These are phyloP conservation scores for Oryza meridionalis DNA, from an alignment of 176 grass and related monocot genomes.

Conservation along the genomic window DNA sequence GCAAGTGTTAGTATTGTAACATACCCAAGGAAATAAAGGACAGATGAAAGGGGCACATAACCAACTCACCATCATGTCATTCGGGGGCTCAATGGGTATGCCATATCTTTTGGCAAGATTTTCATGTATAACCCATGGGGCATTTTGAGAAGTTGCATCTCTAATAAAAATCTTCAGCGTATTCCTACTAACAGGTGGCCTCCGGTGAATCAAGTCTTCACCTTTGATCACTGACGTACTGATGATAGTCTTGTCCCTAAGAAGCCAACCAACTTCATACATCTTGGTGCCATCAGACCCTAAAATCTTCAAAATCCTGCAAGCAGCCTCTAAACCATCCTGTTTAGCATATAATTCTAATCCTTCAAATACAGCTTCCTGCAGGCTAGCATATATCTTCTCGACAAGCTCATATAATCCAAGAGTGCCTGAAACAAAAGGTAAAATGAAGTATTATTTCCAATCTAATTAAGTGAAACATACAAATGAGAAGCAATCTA, in stretches of 20 bases:
- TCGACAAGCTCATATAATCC: conserved; percentile 63
- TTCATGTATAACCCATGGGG: conserved; percentile 79
- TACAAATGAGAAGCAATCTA: conserved; percentile 11
- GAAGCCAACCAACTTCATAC: conserved; percentile 79
- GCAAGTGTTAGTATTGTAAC: conserved; percentile 24
- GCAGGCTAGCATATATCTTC: conserved; percentile 61
- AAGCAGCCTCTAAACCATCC: conserved; percentile 56
- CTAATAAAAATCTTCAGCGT: conserved; percentile 72
- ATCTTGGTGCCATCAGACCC: conserved; percentile 48
- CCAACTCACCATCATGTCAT: conserved; percentile 51
- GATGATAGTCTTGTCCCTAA: conserved; percentile 51
- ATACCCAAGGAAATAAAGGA: neutral
- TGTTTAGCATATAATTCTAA: conserved; percentile 69
- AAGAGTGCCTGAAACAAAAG: conserved; percentile 68
- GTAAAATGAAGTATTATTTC: neutral
- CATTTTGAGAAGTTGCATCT: conserved; percentile 65
- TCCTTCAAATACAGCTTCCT: conserved; percentile 80
- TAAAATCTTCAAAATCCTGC: conserved; percentile 77
- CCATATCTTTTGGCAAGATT: conserved; percentile 72
- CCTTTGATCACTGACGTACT: conserved; percentile 63
- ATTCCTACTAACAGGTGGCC: conserved; percentile 61
- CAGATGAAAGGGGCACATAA: conserved; percentile 30
- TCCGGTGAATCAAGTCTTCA: conserved; percentile 65
- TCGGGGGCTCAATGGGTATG: conserved; percentile 54
- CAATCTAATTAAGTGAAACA: conserved; percentile 16